Conservation (phyloP, 306 rosid species). For the Pterocarpus santalinus region DNA sequence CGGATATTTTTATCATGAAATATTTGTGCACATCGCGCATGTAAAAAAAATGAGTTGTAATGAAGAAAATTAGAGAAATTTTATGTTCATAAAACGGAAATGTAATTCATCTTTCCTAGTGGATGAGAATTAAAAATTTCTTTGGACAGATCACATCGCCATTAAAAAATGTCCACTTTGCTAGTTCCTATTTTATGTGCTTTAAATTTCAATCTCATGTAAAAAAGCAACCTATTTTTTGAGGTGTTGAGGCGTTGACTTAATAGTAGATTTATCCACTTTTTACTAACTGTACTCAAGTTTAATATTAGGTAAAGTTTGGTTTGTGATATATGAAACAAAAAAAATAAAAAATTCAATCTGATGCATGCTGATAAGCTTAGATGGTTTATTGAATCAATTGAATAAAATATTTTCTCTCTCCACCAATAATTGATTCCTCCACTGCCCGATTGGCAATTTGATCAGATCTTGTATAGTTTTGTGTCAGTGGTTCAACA, state of each 20-base stretch:
- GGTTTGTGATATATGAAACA: too few species aligned
- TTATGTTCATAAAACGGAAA: conserved; percentile 3
- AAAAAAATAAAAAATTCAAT: neutral
- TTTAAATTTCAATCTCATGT: too few species aligned
- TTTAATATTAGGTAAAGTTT: too few species aligned
- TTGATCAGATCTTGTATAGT: neutral
- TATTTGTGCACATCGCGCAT: conserved; percentile 21
- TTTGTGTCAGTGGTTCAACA: neutral
- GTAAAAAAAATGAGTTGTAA: conserved; percentile 23
- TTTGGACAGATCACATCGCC: neutral
- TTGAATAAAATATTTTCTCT: neutral
- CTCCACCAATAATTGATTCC: neutral
- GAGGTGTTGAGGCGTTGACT: too few species aligned
- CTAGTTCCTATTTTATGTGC: too few species aligned
- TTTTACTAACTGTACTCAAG: too few species aligned
- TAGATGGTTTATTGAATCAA: neutral
- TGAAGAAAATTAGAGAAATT: conserved; percentile 2
- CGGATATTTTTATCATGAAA: conserved; percentile 23
- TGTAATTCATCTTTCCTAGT: neutral
- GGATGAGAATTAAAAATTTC: neutral
- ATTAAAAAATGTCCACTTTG: neutral
- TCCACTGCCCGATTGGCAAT: conserved; percentile 19
- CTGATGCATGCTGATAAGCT: neutral
- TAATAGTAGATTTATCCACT: too few species aligned
- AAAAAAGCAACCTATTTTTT: too few species aligned